These are phyloP conservation scores for Hypoxylon perforatum DNA, from an alignment of 495 filamentous ascomycete genomes.

Conservation along the genomic window DNA sequence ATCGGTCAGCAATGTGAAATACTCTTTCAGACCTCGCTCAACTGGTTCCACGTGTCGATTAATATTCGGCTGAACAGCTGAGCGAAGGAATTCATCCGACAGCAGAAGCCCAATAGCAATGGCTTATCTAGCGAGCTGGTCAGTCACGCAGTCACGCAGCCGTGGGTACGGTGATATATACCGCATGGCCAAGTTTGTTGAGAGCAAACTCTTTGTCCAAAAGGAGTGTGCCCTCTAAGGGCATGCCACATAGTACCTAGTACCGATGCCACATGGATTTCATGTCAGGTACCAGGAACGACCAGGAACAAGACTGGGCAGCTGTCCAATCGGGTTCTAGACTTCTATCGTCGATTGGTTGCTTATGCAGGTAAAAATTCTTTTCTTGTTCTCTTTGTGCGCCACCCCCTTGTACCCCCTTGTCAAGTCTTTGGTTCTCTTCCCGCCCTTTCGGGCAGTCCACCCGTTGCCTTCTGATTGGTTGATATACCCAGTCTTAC, in stretches of 20 bases:
- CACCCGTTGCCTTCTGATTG: constrained; percentile 27
- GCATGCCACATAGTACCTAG: constrained; percentile 37
- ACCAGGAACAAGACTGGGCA: constrained; percentile 33
- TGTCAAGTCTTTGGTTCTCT: constrained; percentile 20
- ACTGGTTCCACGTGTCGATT: constrained; percentile 41
- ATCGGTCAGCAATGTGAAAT: constrained; percentile 23
- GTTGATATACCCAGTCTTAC: constrained; percentile 8
- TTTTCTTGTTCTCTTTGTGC: constrained; percentile 31
- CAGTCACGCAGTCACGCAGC: constrained; percentile 17
- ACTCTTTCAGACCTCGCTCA: constrained; percentile 9
- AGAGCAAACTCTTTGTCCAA: constrained; percentile 12
- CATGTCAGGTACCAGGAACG: constrained; percentile 51
- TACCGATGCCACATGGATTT: constrained; percentile 37
- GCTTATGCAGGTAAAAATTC: constrained; percentile 33
- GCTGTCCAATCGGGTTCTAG: constrained; percentile 38
- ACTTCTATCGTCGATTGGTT: constrained; percentile 23
- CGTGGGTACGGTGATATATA: constrained; percentile 29
- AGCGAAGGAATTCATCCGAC: constrained; percentile 22
- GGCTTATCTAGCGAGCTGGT: constrained; percentile 5
- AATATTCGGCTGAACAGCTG: constrained; percentile 15
- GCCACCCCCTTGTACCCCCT: constrained; percentile 31
- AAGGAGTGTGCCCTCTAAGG: constrained; percentile 41
- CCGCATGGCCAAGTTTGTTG: constrained; percentile 29
- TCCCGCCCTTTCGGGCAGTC: constrained; percentile 15
- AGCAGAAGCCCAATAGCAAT: constrained; percentile 13